These are phyloP conservation scores for Schrenkiella parvula DNA, from an alignment of 345 rosid species.

Conservation along the genomic window DNA sequence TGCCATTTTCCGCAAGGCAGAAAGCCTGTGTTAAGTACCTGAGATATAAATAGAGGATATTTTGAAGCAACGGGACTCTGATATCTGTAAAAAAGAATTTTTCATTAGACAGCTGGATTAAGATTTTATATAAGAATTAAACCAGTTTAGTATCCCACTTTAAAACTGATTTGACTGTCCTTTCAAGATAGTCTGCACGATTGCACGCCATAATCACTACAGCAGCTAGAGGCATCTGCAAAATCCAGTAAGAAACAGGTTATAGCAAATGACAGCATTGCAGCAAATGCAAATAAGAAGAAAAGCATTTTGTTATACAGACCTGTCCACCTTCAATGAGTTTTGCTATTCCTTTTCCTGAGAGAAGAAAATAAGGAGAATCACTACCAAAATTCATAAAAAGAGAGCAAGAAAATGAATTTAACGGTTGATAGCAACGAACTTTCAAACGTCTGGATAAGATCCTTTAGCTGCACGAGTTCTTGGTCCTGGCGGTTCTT, in stretches of 20 bases:
- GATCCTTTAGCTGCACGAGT: slow-evolving; percentile 62
- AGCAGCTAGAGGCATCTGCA: slow-evolving; percentile 78
- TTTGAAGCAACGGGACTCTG: slow-evolving; percentile 70
- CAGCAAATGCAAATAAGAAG: neutral
- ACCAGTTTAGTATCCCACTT: slow-evolving; percentile 44
- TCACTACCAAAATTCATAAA: neutral
- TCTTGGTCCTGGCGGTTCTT: slow-evolving; percentile 56
- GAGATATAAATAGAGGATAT: slow-evolving; percentile 90
- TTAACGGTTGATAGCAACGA: slow-evolving; percentile 20
- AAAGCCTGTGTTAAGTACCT: slow-evolving; percentile 42
- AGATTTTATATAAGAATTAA: neutral
- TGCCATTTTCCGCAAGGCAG: neutral
- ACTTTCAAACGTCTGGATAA: slow-evolving; percentile 69
- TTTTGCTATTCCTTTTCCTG: slow-evolving; percentile 69
- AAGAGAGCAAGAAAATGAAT: neutral
- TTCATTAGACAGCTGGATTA: slow-evolving; percentile 1
- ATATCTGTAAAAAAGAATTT: slow-evolving; percentile 45
- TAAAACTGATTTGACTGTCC: slow-evolving; percentile 73
- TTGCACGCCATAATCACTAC: slow-evolving; percentile 99
- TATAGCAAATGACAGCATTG: neutral
- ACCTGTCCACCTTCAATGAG: slow-evolving; percentile 57
- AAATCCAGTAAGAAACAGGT: slow-evolving; percentile 25
- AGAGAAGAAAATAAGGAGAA: slow-evolving; percentile 29
- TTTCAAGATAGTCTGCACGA: slow-evolving; percentile 91
- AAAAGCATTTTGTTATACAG: slow-evolving; percentile 4